Conservation (phyloP, 495 filamentous ascomycete species). For the Melanomma pulvis-pyrius region DNA sequence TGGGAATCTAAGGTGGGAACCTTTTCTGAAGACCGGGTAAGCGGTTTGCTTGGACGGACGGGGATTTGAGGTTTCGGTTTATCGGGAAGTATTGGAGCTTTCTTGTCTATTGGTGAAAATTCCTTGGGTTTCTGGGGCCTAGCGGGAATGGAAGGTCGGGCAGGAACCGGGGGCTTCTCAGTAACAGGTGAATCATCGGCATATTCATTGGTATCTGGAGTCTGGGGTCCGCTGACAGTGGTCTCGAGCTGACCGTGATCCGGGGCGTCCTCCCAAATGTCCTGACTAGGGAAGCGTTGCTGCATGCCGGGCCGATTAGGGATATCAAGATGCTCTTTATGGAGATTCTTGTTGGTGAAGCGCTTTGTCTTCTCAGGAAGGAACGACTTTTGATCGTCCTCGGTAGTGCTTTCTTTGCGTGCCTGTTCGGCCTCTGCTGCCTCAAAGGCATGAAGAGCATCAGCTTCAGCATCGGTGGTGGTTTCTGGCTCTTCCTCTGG, state of each 20-base stretch:
- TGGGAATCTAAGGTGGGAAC: constrained; percentile 18
- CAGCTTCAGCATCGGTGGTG: background rate
- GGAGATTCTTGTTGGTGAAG: constrained; percentile 49
- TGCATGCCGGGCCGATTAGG: constrained; percentile 54
- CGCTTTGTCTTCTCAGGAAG: constrained; percentile 39
- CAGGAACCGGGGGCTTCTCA: constrained; percentile 19
- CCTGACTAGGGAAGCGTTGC: constrained; percentile 86
- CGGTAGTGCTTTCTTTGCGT: constrained; percentile 50
- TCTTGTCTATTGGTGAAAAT: constrained; percentile 45
- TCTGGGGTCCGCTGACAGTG: constrained; percentile 71
- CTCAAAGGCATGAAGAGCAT: constrained; percentile 50
- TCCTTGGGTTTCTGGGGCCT: constrained; percentile 43
- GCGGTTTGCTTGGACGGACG: constrained; percentile 63
- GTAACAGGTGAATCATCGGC: constrained; percentile 27
- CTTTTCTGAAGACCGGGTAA: constrained; percentile 42
- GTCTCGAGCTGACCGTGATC: constrained; percentile 80
- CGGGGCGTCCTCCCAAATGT: constrained; percentile 96
- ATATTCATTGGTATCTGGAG: constrained; percentile 36
- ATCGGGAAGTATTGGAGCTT: constrained; percentile 54
- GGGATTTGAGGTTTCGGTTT: constrained; percentile 84
- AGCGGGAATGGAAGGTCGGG: constrained; percentile 24
- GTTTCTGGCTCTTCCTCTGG: constrained; percentile 50
- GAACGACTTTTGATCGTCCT: constrained; percentile 53
- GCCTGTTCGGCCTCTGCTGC: constrained; percentile 59
- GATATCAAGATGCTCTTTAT: constrained; percentile 48